Evolutionary conservation across 805 yeast species (phyloP).

Genomic region (Hanseniaspora lindneri): DNA sequence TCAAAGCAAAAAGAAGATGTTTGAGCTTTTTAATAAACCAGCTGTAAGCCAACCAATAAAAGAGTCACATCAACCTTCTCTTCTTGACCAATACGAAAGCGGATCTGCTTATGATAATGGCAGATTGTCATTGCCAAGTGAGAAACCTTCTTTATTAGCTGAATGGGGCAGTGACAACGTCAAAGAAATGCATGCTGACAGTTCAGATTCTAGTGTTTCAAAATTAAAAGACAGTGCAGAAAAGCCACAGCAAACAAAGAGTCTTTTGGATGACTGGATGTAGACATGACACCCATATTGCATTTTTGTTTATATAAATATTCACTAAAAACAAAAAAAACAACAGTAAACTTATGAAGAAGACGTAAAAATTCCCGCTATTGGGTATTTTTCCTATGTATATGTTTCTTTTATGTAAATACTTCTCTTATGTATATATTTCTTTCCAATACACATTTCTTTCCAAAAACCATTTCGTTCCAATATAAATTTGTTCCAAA

Average conservation of each 20-base stretch:
- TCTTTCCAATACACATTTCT: no score
- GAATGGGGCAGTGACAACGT: neutral
- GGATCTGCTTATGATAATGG: no score
- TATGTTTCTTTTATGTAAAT: no score
- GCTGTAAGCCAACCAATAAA: neutral
- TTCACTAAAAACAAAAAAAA: neutral
- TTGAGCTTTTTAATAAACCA: neutral
- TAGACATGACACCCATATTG: constrained; percentile 17
- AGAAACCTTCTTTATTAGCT: neutral
- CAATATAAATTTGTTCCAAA: no score
- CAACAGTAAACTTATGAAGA: neutral
- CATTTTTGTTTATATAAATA: neutral
- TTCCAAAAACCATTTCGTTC: no score
- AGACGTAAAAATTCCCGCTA: no score
- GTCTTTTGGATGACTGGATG: constrained; percentile 29
- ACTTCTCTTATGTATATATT: no score
- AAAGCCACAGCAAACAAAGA: constrained; percentile 22
- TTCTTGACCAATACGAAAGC: neutral
- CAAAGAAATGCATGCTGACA: neutral
- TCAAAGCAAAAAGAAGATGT: neutral
- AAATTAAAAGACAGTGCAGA: neutral
- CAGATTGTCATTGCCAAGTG: no score
- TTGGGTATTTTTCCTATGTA: no score
- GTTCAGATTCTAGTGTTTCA: neutral
- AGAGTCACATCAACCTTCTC: neutral